Base-by-base conservation (phyloP, 2,329 filamentous ascomycete species). In the Fonsecaea multimorphosa region DNA sequence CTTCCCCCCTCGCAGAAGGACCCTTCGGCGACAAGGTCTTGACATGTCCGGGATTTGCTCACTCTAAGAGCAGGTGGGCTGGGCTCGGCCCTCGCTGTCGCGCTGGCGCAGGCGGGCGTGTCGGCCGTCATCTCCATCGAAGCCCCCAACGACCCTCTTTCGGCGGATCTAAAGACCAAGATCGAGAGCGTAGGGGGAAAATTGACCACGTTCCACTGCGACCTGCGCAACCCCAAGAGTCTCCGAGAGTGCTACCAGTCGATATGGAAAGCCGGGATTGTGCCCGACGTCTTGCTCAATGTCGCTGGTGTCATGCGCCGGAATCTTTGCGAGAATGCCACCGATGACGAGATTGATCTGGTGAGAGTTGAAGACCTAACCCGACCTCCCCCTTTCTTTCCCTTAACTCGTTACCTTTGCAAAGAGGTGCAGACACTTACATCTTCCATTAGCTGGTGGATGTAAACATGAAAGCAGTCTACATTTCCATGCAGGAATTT, bases 111-210 rank as follows among this genome's bases (percentile, higher is more conserved):
- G 66, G 75, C 75, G 44, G 78, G 78, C 51, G 78, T 78, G 64
- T 76, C 79, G 72, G 72, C 29, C 11, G 52, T 79, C 34, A 74
- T 79, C 55, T 72, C 79, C 56, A 73, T 80, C 65, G 78, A 80
- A 74, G 77, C 78, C 7, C 60, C 60, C 12, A 54, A 59, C 24
- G 60, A 63, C 51, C 44, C 55, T 16, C 19, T 46, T 16, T 60
- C 55, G 16, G 7, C 44, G 11, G 55, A 62, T 6, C 53, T 66
- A 8, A 63, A 60, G 14, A 36, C 34, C 19, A 59, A 58, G 32
- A 52, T 60, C 22, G 60, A 66, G 14, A 49, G 14, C 2, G 38
- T 40, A 16, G 53, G 58, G 14, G 40, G 54, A 3, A 62, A 58
- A 53, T 3, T 63, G 19, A 54, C 31, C n/a, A 8, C 32, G 8